Evolutionary conservation across 495 filamentous ascomycete genomes (phyloP).

Genomic region (Glonium stellatum): DNA sequence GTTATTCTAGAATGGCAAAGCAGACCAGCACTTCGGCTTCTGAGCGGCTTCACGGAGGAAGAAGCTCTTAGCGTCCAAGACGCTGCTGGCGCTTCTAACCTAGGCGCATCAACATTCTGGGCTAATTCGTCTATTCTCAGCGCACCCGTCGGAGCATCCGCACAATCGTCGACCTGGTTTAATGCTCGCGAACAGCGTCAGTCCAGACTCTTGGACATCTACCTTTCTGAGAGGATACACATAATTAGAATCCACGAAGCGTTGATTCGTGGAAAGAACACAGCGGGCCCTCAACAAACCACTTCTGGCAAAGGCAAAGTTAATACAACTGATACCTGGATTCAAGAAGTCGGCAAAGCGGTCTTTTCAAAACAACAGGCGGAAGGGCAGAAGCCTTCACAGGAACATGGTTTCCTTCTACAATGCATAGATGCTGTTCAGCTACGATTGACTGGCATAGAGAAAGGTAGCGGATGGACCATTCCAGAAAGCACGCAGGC

Average conservation of each 20-base stretch:
- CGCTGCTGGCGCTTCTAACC: conserved; percentile 53
- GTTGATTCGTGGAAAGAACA: conserved; percentile 25
- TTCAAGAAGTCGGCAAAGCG: conserved; percentile 8
- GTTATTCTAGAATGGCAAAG: conserved; percentile 78
- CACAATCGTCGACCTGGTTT: conserved; percentile 41
- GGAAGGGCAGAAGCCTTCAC: not conserved
- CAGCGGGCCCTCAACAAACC: conserved; percentile 16
- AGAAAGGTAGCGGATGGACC: conserved; percentile 48
- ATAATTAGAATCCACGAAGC: conserved; percentile 44
- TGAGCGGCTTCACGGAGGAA: conserved; percentile 58
- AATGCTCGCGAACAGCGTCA: conserved; percentile 51
- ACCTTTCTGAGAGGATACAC: conserved; percentile 60
- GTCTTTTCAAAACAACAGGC: not conserved
- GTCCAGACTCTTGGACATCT: conserved; percentile 56
- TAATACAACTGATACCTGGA: not conserved
- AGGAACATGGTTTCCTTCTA: not conserved
- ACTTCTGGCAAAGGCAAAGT: conserved; percentile 10
- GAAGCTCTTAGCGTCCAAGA: conserved; percentile 61
- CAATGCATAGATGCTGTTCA: conserved; percentile 22
- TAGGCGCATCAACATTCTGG: conserved; percentile 45
- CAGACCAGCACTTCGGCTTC: conserved; percentile 57
- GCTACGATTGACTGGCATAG: conserved; percentile 41
- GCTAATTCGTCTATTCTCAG: conserved; percentile 34
- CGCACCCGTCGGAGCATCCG: conserved; percentile 31
- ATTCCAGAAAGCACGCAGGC: conserved; percentile 41